These are phyloP conservation scores for Trichomonascaceae sp. DNA, from an alignment of 1,139 yeast genomes.

Conservation along the genomic window DNA sequence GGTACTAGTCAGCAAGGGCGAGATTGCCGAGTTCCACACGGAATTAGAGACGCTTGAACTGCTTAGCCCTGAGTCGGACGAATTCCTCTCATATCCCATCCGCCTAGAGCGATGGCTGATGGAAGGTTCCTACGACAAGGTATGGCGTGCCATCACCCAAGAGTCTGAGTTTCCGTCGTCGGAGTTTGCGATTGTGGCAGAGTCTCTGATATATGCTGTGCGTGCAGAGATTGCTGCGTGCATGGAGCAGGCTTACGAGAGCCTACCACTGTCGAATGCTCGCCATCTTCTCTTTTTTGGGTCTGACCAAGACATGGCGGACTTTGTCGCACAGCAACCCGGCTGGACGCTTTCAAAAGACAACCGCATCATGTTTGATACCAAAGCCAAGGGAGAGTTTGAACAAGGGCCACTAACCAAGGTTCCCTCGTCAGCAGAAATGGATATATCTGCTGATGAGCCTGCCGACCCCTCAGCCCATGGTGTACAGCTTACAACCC, in stretches of 20 bases:
- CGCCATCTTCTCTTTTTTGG: slow-evolving; percentile 68
- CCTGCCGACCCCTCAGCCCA: slow-evolving; percentile 23
- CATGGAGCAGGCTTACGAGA: slow-evolving; percentile 62
- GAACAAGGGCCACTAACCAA: too few species aligned
- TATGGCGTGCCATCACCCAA: slow-evolving; percentile 59
- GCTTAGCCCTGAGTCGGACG: slow-evolving; percentile 45
- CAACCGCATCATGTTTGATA: not conserved
- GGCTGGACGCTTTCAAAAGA: slow-evolving; percentile 57
- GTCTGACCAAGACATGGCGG: slow-evolving; percentile 51
- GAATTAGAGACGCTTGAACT: slow-evolving; percentile 61
- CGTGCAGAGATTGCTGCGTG: slow-evolving; percentile 83
- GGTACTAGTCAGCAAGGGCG: slow-evolving; percentile 67
- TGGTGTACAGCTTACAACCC: slow-evolving; percentile 19
- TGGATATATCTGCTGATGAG: slow-evolving; percentile 13
- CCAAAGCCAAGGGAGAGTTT: not conserved
- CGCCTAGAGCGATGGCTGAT: slow-evolving; percentile 84
- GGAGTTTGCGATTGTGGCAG: slow-evolving; percentile 31
- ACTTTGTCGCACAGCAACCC: slow-evolving; percentile 40
- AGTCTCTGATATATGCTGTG: slow-evolving; percentile 55
- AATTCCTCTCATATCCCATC: slow-evolving; percentile 66
- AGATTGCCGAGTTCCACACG: slow-evolving; percentile 76
- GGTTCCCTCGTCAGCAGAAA: too few species aligned
- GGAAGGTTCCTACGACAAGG: slow-evolving; percentile 94
- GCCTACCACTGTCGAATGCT: slow-evolving; percentile 71
- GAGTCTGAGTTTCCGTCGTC: slow-evolving; percentile 35